Evolutionary conservation across 2,329 filamentous ascomycete genomes (phyloP).

Genomic region (Arthrobotrys iridis): DNA sequence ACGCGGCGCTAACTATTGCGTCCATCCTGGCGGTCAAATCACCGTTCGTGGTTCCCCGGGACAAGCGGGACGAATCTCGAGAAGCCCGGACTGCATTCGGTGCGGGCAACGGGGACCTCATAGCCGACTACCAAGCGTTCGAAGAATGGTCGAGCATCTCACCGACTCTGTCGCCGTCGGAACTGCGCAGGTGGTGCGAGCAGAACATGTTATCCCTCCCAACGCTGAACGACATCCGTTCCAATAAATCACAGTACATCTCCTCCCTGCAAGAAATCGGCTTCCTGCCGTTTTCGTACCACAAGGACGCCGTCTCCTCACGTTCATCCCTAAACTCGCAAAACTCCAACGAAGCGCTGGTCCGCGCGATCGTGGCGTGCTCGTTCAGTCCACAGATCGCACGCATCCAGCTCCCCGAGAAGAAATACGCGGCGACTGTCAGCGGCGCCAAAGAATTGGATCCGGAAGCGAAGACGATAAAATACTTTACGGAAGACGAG

Average conservation of each 20-base stretch:
- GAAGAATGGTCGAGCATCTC: constrained; percentile 76
- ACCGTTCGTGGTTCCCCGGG: constrained; percentile 84
- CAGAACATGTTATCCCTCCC: constrained; percentile 85
- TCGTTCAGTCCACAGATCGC: constrained; percentile 87
- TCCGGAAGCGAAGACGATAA: constrained; percentile 89
- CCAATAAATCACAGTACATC: constrained; percentile 85
- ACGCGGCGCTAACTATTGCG: constrained; percentile 86
- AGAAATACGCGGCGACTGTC: constrained; percentile 88
- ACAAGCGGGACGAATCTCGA: constrained; percentile 83
- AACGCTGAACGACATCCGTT: constrained; percentile 86
- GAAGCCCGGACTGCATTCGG: constrained; percentile 79
- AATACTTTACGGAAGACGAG: constrained; percentile 87
- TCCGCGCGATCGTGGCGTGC: constrained; percentile 76
- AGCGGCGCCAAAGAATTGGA: constrained; percentile 92
- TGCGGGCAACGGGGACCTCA: constrained; percentile 81
- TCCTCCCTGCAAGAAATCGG: constrained; percentile 85
- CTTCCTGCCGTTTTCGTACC: constrained; percentile 70
- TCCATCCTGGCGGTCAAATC: constrained; percentile 89
- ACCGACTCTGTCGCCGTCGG: constrained; percentile 57
- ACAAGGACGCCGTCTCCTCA: constrained; percentile 61
- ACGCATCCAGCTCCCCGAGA: constrained; percentile 91
- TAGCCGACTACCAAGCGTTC: constrained; percentile 86
- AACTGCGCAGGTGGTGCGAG: constrained; percentile 80
- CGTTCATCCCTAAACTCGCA: constrained; percentile 61
- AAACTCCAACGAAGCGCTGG: constrained; percentile 63